Conservation (phyloP, 495 filamentous ascomycete species). For the Neurospora sp. region DNA sequence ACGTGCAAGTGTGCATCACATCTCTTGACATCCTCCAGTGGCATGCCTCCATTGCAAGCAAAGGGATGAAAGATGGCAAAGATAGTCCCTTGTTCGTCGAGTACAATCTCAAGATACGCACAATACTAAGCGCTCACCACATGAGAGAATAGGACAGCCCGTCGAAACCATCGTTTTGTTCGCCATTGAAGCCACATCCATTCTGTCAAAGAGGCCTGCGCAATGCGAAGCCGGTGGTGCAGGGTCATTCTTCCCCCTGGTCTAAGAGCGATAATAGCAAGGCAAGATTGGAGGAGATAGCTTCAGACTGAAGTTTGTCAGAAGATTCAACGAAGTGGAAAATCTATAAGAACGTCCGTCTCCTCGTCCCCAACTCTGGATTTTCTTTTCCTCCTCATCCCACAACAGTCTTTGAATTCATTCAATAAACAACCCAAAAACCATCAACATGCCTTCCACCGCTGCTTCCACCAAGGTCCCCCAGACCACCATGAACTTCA, state of each 20-base stretch:
- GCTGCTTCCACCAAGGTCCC: slow-evolving; percentile 19
- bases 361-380: neutral
- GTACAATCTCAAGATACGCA: slow-evolving; percentile 20
- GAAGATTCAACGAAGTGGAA: slow-evolving; percentile 2
- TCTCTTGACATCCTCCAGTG: neutral
- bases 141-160: neutral
- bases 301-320: neutral
- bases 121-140: slow-evolving; percentile 17
- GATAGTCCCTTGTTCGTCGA: slow-evolving; percentile 3
- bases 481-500: slow-evolving; percentile 22
- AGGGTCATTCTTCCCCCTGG: neutral
- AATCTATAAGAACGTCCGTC: slow-evolving; percentile 12
- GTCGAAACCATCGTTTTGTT: neutral
- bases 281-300: neutral
- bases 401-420: slow-evolving; percentile 6
- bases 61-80: neutral
- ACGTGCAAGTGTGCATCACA: neutral
- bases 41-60: neutral
- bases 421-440: slow-evolving; percentile 10
- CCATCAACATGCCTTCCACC: slow-evolving; percentile 30
- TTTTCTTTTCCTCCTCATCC: slow-evolving; percentile 13
- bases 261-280: neutral
- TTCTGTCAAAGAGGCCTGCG: neutral
- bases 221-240: neutral
- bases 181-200: neutral